Base-by-base conservation (phyloP, 1,139 yeast species). In the Candida tetrigidarum region DNA sequence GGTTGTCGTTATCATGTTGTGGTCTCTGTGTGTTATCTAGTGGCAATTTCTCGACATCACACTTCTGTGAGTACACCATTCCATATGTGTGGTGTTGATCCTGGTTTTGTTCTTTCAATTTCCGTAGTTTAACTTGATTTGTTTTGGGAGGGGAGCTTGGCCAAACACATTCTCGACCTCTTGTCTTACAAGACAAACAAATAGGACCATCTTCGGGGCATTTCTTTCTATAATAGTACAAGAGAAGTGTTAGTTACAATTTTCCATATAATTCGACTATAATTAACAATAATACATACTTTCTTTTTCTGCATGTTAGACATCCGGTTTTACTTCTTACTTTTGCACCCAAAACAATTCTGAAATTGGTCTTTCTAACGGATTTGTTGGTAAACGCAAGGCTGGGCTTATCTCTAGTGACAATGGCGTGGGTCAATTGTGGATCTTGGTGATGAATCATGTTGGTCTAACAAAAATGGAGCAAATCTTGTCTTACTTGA, bases 321-420 rank as follows among this genome's bases (percentile, higher is more conserved):
- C 54, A 51, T 9, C 54, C 54, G 14, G 41, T 44, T 20, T 43
- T 46, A 23, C 48, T 47, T 40, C 53, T 29, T 14, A 46, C 47
- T 32, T 39, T 52, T 5, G 49, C 15, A 3, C 55, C 56, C n/a
- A 51, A 46, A 12, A 50, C 46, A 12, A 54, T 52, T 28, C 50
- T 42, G 12, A 48, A 19, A 29, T 22, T 11, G 8, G 16, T 37
- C 19, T 26, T 36, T 36, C 12, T 36, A 3, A 14, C 12, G n/a
- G n/a, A 32, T 6, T 4, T 18, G 35, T 18, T 10, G 35, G n/a
- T n/a, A n/a, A n/a, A n/a, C n/a, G n/a, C n/a, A n/a, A n/a, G n/a
- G n/a, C n/a, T n/a, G n/a, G n/a, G n/a, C n/a, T n/a, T n/a, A n/a
- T n/a, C n/a, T n/a, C n/a, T n/a, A n/a, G n/a, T n/a, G n/a, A n/a